Base-by-base conservation (phyloP, 2,329 filamentous ascomycete genomes). In the Cercospora zeina region DNA sequence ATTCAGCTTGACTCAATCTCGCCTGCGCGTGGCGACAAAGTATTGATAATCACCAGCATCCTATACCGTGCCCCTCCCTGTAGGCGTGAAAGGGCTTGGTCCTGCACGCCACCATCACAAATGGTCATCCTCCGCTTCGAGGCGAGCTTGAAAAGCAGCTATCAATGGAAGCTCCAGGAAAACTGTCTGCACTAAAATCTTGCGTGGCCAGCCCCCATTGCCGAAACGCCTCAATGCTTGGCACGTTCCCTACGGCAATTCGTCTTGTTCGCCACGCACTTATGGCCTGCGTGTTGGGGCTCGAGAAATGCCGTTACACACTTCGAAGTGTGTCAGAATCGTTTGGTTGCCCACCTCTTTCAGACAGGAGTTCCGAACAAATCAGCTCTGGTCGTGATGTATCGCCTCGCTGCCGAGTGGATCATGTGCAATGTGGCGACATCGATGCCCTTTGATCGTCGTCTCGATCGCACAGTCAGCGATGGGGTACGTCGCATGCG, bases 1-100 rank as follows among this genome's bases (percentile, higher is more conserved):
- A 97, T 72, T 97, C 93, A 77, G 82, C 89, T 61, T 89, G 91
- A 19, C 59, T 67, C 10, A 51, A 58, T 10, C 57, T 67, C 1
- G 21, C 54, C 14, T 67, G 65, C 34, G 36, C 61, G 19, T 55
- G 59, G 31, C 60, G 63, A 14, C 39, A 63, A 9, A 9, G 13
- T 6, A 33, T 21, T 13, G 27, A 50, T 7, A 19, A 19, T 9
- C 33, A 42, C 33, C 42, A 21, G 39, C 36, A 19, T 7, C 37
- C 21, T 4, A 59, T 66, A 31, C 47, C 61, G 9, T 49, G 53
- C 4, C 62, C 64, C 4, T 64, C 63, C n/a, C 24, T 66, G 39
- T 64, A 51, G 53, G 57, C 45, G 13, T 19, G 11, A 19, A 62
- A 39, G 13, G 45, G 31, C n/a, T 45, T 53, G 13, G 30, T 36